Percentiles rank a stretch among this genome's conserved stretches.
phyloP scores from a whole-genome alignment of 352 stramenopile species.

The Saprolegnia parasitica region DNA sequence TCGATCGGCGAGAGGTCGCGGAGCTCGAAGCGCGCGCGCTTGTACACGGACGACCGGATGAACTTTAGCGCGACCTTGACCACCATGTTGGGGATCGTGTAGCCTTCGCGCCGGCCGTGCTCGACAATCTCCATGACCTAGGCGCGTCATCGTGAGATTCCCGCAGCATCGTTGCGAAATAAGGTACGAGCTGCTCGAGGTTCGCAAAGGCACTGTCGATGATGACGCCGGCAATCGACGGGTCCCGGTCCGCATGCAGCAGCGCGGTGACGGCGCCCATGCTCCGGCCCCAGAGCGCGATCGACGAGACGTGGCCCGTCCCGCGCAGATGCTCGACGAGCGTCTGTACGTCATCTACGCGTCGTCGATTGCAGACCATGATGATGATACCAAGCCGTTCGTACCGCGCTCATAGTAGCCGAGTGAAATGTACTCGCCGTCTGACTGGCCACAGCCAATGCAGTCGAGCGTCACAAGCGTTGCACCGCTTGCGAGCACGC shows the following conservation, averaged over 20 bases:
- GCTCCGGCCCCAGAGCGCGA: conserved; percentile 96
- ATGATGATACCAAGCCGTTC: background rate
- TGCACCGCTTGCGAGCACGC: conserved; percentile 89
- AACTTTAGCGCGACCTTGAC: conserved; percentile 90
- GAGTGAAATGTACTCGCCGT: conserved; percentile 97
- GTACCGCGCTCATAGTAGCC: conserved; percentile 95
- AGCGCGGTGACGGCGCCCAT: conserved; percentile 98
- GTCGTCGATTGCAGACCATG: too few species aligned
- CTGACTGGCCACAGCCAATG: conserved; percentile 91
- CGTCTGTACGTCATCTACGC: conserved; percentile 63
- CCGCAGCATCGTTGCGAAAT: background rate
- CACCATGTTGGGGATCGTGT: conserved; percentile 88
- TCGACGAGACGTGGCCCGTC: conserved; percentile 87
- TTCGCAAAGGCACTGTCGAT: conserved; percentile 97
- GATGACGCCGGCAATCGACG: conserved; percentile 95
- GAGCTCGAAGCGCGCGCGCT: conserved; percentile 84
- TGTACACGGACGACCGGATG: conserved; percentile 89
- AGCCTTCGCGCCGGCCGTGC: conserved; percentile 88
- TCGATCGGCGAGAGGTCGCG: conserved; percentile 72
- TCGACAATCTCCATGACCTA: conserved; percentile 95
- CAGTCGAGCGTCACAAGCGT: conserved; percentile 97
- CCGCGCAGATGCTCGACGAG: conserved; percentile 93
- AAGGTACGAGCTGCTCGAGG: conserved; percentile 83
- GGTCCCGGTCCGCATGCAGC: conserved; percentile 96
- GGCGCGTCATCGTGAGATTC: background rate